Percentiles rank a stretch among this genome's conserved stretches.
Conservation (phyloP, 2,329 filamentous ascomycete species). For the Nigrospora sphaerica region DNA sequence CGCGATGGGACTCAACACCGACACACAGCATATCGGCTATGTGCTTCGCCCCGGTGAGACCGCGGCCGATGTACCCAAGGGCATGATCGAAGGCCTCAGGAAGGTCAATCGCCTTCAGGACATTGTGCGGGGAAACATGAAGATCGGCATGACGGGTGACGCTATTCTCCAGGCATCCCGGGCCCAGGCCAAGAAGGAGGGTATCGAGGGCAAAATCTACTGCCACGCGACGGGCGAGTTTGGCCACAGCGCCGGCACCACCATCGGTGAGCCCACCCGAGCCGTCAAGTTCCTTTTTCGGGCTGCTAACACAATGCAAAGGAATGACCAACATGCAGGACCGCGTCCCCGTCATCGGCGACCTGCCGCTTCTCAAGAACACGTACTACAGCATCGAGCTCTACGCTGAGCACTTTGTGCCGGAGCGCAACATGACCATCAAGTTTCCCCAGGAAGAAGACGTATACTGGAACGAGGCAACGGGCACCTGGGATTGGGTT, state of each 20-base stretch:
- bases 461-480: conserved; percentile 35
- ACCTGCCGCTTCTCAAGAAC: conserved; percentile 34
- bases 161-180: conserved; percentile 31
- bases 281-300: not conserved
- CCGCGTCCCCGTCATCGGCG: conserved; percentile 36
- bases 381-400: conserved; percentile 45
- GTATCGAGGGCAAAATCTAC: conserved; percentile 39
- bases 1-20: conserved; percentile 38
- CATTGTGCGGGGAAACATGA: conserved; percentile 36
- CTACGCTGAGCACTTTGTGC: conserved; percentile 37
- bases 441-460: conserved; percentile 43
- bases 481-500: conserved; percentile 38
- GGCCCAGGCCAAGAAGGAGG: conserved; percentile 32
- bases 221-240: conserved; percentile 43
- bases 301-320: conserved; percentile 8
- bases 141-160: conserved; percentile 35
- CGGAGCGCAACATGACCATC: conserved; percentile 34
- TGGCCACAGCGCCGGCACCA: conserved; percentile 39
- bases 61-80: conserved; percentile 31
- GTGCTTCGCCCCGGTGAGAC: conserved; percentile 35
- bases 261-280: conserved; percentile 30
- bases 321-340: conserved; percentile 44
- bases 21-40: conserved; percentile 43
- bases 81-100: conserved; percentile 32
- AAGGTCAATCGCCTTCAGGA: conserved; percentile 42